phyloP scores from a whole-genome alignment of 768 basidiomycete genomes.

The Austroboletus eburneus region DNA sequence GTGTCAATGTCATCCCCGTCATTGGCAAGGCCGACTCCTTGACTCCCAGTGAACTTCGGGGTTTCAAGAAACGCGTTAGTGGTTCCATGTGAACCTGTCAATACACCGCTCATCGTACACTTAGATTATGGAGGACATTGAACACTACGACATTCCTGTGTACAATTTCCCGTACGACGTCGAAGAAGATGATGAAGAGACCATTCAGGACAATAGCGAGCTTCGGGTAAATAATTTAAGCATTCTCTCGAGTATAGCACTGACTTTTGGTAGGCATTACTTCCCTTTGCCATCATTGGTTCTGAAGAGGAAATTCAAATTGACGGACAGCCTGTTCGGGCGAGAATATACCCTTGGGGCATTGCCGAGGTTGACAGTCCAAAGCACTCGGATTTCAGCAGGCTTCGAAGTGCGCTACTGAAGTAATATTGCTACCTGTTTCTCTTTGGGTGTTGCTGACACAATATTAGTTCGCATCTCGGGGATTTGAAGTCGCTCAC shows the following conservation, averaged over 20 bases:
- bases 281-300: constrained; percentile 97
- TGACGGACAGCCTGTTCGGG: constrained; percentile 86
- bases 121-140: constrained; percentile 99
- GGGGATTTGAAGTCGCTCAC: constrained; percentile 93
- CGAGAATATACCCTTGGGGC: constrained; percentile 97
- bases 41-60: constrained; percentile 87
- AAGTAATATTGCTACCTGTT: constrained; percentile 48
- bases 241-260: constrained; percentile 2
- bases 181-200: constrained; percentile 99
- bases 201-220: constrained; percentile 95
- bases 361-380: constrained; percentile 98
- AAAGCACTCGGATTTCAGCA: constrained; percentile 98
- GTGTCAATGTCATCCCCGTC: constrained; percentile 98
- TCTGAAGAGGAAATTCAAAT: constrained; percentile 96
- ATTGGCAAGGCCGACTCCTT: constrained; percentile 95
- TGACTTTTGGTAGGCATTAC: constrained; percentile 54
- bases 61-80: constrained; percentile 90
- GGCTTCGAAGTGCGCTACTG: constrained; percentile 86
- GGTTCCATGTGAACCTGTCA: background rate
- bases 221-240: constrained; percentile 59
- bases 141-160: constrained; percentile 95
- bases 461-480: constrained; percentile 70
- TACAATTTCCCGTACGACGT: constrained; percentile 99
- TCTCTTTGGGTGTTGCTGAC: constrained; percentile 9
- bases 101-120: constrained; percentile 1